Base-by-base conservation (phyloP, 2,329 filamentous ascomycete genomes). In the Pseudogymnoascus verrucosus region DNA sequence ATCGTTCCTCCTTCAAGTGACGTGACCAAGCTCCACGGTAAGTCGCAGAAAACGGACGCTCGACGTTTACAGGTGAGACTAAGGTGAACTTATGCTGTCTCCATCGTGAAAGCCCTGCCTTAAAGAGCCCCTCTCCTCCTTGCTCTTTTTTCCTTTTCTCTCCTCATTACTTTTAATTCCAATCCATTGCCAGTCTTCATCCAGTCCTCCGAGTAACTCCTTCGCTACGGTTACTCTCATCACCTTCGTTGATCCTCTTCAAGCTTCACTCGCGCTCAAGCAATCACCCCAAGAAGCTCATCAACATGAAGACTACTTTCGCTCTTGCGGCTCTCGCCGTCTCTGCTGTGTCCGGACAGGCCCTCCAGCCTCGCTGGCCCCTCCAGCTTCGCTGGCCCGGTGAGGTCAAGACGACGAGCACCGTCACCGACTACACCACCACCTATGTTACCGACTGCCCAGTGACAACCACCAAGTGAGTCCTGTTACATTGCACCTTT, bases 221-320 rank as follows among this genome's bases (percentile, higher is more conserved):
- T 60, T 60, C 57, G 57, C 57, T 60, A 60, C 57, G 57, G 57
- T 60, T 60, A 60, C 57, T 60, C 44, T 60, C 23, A 28, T 8
- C 23, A 60, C 57, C 57, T 60, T 60, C 57, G 57, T 40, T 60
- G 57, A 54, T 54, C 16, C 47, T 54, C 47, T 54, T 19, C 47
- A 54, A 54, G 47, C 47, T 54, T 54, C 44, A 31, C 47, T 11
- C 12, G 39, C 7, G 57, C 19, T 60, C 23, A 23, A 60, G 31
- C 57, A 60, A 39, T 40, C 23, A 21, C 34, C 34, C 8, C 8
- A 8, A 60, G 23, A 37, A 60, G 31, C 10, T 39, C 36, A 19
- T 67, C 67, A 71, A 67, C 21, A 72, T 72, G 70, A 73, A 72
- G 68, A 34, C 64, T 47, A 42, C 65, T 62, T 65, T 71, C 54